phyloP scores from a whole-genome alignment of 1,284 basidiomycete species.

The Trichosporon inkin region DNA sequence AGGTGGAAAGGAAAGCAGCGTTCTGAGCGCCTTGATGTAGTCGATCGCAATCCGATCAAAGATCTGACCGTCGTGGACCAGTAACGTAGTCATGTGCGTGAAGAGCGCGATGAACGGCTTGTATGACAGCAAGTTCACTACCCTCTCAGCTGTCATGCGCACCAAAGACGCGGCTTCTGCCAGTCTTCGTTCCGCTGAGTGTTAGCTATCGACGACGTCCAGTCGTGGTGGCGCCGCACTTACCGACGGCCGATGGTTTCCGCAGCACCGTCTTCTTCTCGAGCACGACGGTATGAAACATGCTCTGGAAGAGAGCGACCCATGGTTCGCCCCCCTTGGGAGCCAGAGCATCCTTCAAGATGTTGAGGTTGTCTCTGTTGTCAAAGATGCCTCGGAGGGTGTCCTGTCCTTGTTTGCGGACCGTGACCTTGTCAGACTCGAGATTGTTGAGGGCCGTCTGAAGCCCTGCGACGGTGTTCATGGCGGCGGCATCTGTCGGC shows the following conservation, averaged over 20 bases:
- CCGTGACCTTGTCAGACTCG: slow-evolving; percentile 65
- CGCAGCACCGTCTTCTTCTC: slow-evolving; percentile 59
- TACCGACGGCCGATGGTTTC: slow-evolving; percentile 50
- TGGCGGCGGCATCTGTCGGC: slow-evolving; percentile 8
- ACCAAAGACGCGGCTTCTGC: slow-evolving; percentile 31
- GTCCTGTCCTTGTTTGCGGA: slow-evolving; percentile 64
- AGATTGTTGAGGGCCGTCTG: slow-evolving; percentile 57
- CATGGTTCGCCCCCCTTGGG: slow-evolving; percentile 57
- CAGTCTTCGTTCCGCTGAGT: slow-evolving; percentile 9
- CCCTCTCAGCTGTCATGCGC: slow-evolving; percentile 37
- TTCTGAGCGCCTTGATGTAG: slow-evolving; percentile 72
- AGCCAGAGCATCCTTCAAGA: slow-evolving; percentile 45
- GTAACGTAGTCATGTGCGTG: slow-evolving; percentile 62
- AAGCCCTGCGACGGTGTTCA: slow-evolving; percentile 34
- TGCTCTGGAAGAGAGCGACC: slow-evolving; percentile 66
- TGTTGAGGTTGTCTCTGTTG: slow-evolving; percentile 57
- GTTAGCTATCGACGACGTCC: not conserved
- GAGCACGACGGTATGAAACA: slow-evolving; percentile 62
- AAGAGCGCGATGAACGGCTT: slow-evolving; percentile 53
- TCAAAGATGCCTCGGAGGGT: slow-evolving; percentile 61
- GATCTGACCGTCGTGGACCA: slow-evolving; percentile 59
- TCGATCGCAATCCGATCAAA: slow-evolving; percentile 66
- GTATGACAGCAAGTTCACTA: slow-evolving; percentile 33
- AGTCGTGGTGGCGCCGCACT: slow-evolving; percentile 4
- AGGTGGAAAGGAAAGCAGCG: slow-evolving; percentile 61